Conservation (phyloP, 2,329 filamentous ascomycete genomes). For the Colletotrichum sp. region DNA sequence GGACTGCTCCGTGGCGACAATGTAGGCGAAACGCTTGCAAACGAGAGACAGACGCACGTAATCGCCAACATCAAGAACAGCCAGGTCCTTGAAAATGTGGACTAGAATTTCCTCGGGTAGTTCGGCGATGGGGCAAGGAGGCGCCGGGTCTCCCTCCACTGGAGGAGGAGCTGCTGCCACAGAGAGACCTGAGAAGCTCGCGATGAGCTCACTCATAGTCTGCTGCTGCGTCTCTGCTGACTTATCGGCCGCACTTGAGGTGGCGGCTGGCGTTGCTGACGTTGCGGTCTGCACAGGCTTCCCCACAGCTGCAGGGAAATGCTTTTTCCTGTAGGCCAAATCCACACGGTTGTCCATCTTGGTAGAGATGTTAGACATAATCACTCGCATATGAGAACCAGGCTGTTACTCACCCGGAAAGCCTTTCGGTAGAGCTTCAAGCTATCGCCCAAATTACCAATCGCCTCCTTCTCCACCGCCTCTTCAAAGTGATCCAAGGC, state of each 20-base stretch:
- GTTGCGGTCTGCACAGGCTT: conserved; percentile 42
- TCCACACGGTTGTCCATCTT: conserved; percentile 87
- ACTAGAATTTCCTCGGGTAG: conserved; percentile 86
- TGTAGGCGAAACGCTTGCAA: conserved; percentile 85
- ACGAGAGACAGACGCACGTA: conserved; percentile 80
- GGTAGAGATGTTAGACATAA: not conserved
- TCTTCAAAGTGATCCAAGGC: conserved; percentile 93
- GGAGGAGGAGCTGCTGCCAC: conserved; percentile 73
- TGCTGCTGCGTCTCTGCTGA: conserved; percentile 39
- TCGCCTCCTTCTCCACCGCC: conserved; percentile 86
- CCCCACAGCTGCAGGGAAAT: conserved; percentile 73
- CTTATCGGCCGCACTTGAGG: conserved; percentile 24
- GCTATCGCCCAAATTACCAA: conserved; percentile 89
- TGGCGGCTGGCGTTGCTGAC: conserved; percentile 22
- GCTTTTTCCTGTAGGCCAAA: conserved; percentile 85
- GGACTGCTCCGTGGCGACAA: conserved; percentile 81
- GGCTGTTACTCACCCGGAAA: conserved; percentile 68
- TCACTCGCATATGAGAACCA: not conserved
- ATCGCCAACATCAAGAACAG: conserved; percentile 75
- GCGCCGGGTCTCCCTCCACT: conserved; percentile 74
- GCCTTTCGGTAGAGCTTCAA: conserved; percentile 87
- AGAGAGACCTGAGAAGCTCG: conserved; percentile 72
- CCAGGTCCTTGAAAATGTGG: conserved; percentile 77
- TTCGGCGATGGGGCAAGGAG: conserved; percentile 78
- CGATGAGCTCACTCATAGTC: conserved; percentile 72